phyloP scores from a whole-genome alignment of 495 filamentous ascomycete species.

The Penicillium lagena region DNA sequence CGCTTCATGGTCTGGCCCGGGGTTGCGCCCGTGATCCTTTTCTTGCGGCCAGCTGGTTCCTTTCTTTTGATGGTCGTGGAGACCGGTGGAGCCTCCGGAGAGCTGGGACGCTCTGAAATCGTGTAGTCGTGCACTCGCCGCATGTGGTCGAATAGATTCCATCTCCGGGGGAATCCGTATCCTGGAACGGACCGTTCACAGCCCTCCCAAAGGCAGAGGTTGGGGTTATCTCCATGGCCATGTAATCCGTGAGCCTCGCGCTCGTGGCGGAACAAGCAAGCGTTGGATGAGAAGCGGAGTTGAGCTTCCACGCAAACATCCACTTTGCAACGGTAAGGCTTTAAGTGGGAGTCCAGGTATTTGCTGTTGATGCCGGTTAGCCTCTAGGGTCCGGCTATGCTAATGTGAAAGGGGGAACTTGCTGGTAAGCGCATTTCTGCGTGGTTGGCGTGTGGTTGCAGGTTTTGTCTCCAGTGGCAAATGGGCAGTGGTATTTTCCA shows the following conservation, averaged over 20 bases:
- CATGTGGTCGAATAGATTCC: conserved; percentile 95
- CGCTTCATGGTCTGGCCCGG: conserved; percentile 40
- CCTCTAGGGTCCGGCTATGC: conserved; percentile 2
- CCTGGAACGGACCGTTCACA: conserved; percentile 75
- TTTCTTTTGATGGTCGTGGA: conserved; percentile 31
- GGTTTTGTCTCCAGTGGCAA: conserved; percentile 57
- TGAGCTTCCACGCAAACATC: conserved; percentile 67
- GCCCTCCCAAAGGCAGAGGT: conserved; percentile 74
- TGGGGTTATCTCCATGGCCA: conserved; percentile 85
- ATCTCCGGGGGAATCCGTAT: conserved; percentile 85
- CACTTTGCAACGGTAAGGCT: conserved; percentile 87
- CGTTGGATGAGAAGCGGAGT: conserved; percentile 78
- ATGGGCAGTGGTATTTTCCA: conserved; percentile 88
- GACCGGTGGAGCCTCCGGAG: conserved; percentile 34
- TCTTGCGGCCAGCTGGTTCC: conserved; percentile 35
- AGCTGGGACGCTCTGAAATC: conserved; percentile 38
- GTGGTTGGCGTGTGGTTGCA: conserved; percentile 83
- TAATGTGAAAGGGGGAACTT: conserved; percentile 32
- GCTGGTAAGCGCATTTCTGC: conserved; percentile 98
- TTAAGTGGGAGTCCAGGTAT: conserved; percentile 89
- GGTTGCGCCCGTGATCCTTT: conserved; percentile 29
- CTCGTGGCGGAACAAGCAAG: conserved; percentile 90
- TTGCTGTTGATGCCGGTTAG: conserved; percentile 58
- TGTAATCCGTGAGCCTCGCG: conserved; percentile 92
- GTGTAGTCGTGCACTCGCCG: conserved; percentile 83